Conservation (phyloP, 495 filamentous ascomycete genomes). For the Hypoxylon subgilvum region DNA sequence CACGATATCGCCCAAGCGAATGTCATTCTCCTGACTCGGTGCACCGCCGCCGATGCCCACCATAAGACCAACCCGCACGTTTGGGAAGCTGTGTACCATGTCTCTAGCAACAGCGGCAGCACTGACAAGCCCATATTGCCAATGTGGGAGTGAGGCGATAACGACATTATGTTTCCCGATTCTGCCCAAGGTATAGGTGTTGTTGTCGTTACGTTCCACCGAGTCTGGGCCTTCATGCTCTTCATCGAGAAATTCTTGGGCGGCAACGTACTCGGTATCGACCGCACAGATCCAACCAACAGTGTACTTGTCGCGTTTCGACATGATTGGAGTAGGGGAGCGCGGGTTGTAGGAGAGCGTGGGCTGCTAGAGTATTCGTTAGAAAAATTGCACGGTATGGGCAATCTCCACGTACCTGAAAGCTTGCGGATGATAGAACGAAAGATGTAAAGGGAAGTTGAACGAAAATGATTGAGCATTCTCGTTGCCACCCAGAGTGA, state of each 20-base stretch:
- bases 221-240: slow-evolving; percentile 33
- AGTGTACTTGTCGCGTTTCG: slow-evolving; percentile 43
- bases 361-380: too few species aligned
- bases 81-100: slow-evolving; percentile 51
- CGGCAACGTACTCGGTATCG: slow-evolving; percentile 52
- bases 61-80: slow-evolving; percentile 52
- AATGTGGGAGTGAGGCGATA: slow-evolving; percentile 46
- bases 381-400: too few species aligned
- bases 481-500: too few species aligned
- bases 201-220: slow-evolving; percentile 39
- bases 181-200: slow-evolving; percentile 44
- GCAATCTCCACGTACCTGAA: too few species aligned
- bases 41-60: slow-evolving; percentile 58
- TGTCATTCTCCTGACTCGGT: slow-evolving; percentile 43
- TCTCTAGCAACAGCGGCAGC: slow-evolving; percentile 47
- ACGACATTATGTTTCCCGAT: slow-evolving; percentile 51
- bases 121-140: slow-evolving; percentile 46
- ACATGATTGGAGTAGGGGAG: neutral
- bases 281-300: slow-evolving; percentile 61
- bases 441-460: too few species aligned
- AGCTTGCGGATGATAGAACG: too few species aligned
- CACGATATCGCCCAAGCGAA: slow-evolving; percentile 43
- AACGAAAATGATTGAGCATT: too few species aligned
- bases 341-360: too few species aligned
- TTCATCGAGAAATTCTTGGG: slow-evolving; percentile 55